Evolutionary conservation across 202 grass and related monocot genomes (phyloP), one percentile per base, ranked within the genome.

Genomic region (Elaeis oleifera): DNA sequence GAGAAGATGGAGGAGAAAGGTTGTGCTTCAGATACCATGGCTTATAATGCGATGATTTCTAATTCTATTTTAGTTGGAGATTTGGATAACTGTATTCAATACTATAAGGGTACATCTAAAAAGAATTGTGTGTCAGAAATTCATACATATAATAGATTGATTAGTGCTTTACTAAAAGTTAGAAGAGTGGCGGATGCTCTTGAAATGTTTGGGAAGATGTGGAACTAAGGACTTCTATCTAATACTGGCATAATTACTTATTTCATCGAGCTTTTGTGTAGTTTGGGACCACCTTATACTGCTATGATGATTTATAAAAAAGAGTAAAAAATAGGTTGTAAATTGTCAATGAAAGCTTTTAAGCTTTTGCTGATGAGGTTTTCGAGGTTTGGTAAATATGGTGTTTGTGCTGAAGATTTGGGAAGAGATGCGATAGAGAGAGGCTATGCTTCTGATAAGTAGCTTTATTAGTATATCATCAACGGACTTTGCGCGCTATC

Each of bases 311-410:
- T 96, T 36, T 96, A 96, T 63, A 75, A 76, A 58, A 58, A 90
- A 88, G 79, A 80, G 86, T 69, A 90, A 78, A 90, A 85, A 73
- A 75, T 57, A 62, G 90, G 90, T 15, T 90, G 90, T 80, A 71
- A 24, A 50, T 71, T 96, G 66, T 90, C 90, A 28, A 53, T 88
- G 53, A 96, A 90, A 85, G 77, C 84, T 25, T 96, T 83, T 58
- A 96, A 96, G 75, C 81, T 96, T 73, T 71, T 96, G 60, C 81
- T 96, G 1, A 74, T 73, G 75, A 96, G 90, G 70, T 84, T 81
- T 32, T 85, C 90, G 25, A 85, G 67, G 56, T 87, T 85, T 60
- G 90, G 90, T 52, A 96, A 96, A 86, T 85, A 73, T 49, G 77
- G 81, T 20, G 32, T 80, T 57, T 48, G 73, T 90, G 50, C 69